Base-by-base conservation (phyloP, 228 moss, liverwort and hornwort genomes). In the Sphagnum magellanicum region DNA sequence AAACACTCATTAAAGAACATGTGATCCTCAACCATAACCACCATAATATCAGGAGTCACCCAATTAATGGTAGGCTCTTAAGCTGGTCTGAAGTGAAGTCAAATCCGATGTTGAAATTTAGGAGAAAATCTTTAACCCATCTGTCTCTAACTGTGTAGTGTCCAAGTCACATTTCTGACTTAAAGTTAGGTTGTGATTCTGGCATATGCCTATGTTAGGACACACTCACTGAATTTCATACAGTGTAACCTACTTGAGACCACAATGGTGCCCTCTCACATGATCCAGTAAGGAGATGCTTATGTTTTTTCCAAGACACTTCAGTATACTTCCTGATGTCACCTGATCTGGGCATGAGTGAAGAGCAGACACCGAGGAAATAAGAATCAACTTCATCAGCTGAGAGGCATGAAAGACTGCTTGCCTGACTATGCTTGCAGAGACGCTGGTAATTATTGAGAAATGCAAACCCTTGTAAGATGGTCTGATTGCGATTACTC, bases 391-490 rank as follows among this genome's bases (percentile, higher is more conserved):
- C 47, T 7, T 62, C n/a, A 47, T 16, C 47, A 16, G 47, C 6
- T 16, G 32, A 2, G 32, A 32, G 32, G 32, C 32, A 32, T 32
- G 1, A 1, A 32, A 62, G 57, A 53, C 60, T 51, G 4, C 17
- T 11, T 61, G 88, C 94, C 91, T 94, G 94, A 63, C 65, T 94
- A 52, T 77, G 75, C 61, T 86, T 87, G 68, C 81, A 79, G 9
- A 98, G 69, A 59, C 88, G 82, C 77, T 98, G 94, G 50, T 98
- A 98, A 52, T 83, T 90, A 76, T 89, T 87, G 3, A 98, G 64
- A 73, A 98, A 98, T 17, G 94, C 75, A 74, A 98, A 98, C 53
- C 98, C 94, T 89, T 98, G 98, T 77, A 98, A 61, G 55, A 94
- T 83, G 68, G 90, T 91, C 70, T 93, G 94, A 78, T 92, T 98